Evolutionary conservation across 768 basidiomycete species (phyloP).

Genomic region (Boletus fagicola): DNA sequence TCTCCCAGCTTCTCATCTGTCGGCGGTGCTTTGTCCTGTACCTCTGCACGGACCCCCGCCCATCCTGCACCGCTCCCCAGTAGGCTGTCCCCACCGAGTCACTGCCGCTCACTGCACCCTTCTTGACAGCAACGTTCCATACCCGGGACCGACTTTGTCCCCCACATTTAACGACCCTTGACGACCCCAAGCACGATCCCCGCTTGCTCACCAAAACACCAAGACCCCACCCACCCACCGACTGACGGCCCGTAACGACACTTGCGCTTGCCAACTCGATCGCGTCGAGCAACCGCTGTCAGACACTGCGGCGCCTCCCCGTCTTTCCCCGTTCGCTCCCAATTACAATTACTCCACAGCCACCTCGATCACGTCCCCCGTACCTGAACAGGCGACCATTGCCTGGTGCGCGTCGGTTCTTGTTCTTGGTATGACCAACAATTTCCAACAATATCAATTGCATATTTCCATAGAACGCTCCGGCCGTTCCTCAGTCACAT

Average conservation of each 20-base stretch:
- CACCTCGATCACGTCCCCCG: slow-evolving; percentile 33
- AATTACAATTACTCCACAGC: slow-evolving; percentile 35
- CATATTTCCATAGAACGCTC: slow-evolving; percentile 36
- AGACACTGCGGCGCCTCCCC: slow-evolving; percentile 17
- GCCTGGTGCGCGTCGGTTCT: slow-evolving; percentile 32
- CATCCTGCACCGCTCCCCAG: slow-evolving; percentile 4
- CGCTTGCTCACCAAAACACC: not conserved
- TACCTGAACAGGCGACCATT: slow-evolving; percentile 31
- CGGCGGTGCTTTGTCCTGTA: slow-evolving; percentile 21
- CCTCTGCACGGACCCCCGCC: not conserved
- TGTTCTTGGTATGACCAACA: slow-evolving; percentile 33
- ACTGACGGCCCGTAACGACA: not conserved
- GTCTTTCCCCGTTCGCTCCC: slow-evolving; percentile 18
- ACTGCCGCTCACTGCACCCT: not conserved
- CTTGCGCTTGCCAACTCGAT: slow-evolving; percentile 1
- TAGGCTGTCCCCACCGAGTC: slow-evolving; percentile 12
- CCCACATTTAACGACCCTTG: slow-evolving; percentile 29
- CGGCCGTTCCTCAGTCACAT: slow-evolving; percentile 24
- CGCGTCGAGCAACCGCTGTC: slow-evolving; percentile 5
- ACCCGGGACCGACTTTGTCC: not conserved
- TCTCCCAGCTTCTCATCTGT: slow-evolving; percentile 7
- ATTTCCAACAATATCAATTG: slow-evolving; percentile 37
- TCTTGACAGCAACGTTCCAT: slow-evolving; percentile 3
- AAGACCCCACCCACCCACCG: not conserved
- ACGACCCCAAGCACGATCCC: slow-evolving; percentile 24